A percentile compares a stretch with the other conserved stretches of the same genome.
Conservation (phyloP, 352 stramenopile species). For the Pythium folliculosum region DNA sequence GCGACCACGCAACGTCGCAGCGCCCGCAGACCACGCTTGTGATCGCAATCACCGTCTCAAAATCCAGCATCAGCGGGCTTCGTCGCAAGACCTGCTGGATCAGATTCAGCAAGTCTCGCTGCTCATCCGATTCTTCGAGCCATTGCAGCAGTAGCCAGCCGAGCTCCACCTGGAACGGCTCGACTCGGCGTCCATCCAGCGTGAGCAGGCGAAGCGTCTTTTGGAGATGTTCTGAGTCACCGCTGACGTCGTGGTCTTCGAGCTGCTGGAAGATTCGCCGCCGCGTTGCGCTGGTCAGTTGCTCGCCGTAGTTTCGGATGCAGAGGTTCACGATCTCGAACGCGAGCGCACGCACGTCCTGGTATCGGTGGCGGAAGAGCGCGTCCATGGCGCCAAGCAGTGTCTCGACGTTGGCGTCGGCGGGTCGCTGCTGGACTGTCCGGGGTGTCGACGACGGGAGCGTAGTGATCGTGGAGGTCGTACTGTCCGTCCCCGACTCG, state of each 20-base stretch:
- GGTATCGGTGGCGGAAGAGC: conserved; percentile 72
- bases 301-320: conserved; percentile 55
- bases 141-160: conserved; percentile 76
- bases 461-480: not conserved
- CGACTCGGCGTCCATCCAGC: conserved; percentile 60
- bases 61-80: conserved; percentile 54
- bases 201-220: conserved; percentile 66
- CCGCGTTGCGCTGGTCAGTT: conserved; percentile 44
- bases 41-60: conserved; percentile 71
- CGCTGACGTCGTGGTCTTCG: conserved; percentile 39
- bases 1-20: conserved; percentile 72
- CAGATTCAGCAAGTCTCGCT: conserved; percentile 67
- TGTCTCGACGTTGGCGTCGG: conserved; percentile 40
- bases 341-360: conserved; percentile 62
- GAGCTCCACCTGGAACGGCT: conserved; percentile 71
- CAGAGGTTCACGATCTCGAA: conserved; percentile 79
- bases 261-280: conserved; percentile 61
- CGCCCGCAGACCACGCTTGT: conserved; percentile 64
- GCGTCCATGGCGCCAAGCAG: conserved; percentile 69
- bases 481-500: conserved; percentile 16
- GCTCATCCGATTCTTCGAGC: conserved; percentile 80
- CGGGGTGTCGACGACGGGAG: not conserved
- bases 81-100: conserved; percentile 76
- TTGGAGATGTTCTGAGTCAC: conserved; percentile 67
- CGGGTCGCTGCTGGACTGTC: not conserved